phyloP scores from a whole-genome alignment of 2,329 filamentous ascomycete genomes.

The Aspergillus tubingensis region DNA sequence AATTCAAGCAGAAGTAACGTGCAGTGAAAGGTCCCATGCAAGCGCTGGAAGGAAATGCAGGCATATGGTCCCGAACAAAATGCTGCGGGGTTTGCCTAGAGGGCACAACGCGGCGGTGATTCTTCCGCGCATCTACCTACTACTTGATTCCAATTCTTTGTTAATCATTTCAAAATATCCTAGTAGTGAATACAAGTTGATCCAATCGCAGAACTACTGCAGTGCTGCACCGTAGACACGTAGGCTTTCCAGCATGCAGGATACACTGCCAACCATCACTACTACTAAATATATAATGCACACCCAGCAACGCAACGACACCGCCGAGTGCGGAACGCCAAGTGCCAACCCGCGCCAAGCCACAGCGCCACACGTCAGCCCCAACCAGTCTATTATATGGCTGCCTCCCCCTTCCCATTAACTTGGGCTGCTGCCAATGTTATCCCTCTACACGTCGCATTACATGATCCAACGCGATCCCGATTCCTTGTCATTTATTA shows the following conservation, averaged over 20 bases:
- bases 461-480: background rate
- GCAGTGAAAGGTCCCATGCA: background rate
- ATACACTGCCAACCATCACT: too few species aligned
- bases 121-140: background rate
- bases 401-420: constrained; percentile 29
- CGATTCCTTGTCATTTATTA: background rate
- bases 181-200: background rate
- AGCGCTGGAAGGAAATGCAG: background rate
- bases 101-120: background rate
- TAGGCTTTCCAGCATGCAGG: background rate
- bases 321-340: constrained; percentile 13
- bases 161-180: background rate
- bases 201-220: background rate
- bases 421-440: constrained; percentile 1
- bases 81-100: background rate
- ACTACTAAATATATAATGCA: background rate
- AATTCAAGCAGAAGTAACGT: constrained; percentile 2
- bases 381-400: constrained; percentile 16
- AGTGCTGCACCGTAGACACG: background rate
- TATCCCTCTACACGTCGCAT: constrained; percentile 1
- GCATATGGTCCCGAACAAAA: background rate
- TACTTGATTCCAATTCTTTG: background rate
- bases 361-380: constrained; percentile 36
- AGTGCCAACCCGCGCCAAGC: constrained; percentile 31
- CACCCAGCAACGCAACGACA: background rate